A percentile compares a stretch with the other conserved stretches of the same genome.
These are phyloP conservation scores for Neurospora sp. DNA, from an alignment of 495 filamentous ascomycete genomes.

Conservation along the genomic window DNA sequence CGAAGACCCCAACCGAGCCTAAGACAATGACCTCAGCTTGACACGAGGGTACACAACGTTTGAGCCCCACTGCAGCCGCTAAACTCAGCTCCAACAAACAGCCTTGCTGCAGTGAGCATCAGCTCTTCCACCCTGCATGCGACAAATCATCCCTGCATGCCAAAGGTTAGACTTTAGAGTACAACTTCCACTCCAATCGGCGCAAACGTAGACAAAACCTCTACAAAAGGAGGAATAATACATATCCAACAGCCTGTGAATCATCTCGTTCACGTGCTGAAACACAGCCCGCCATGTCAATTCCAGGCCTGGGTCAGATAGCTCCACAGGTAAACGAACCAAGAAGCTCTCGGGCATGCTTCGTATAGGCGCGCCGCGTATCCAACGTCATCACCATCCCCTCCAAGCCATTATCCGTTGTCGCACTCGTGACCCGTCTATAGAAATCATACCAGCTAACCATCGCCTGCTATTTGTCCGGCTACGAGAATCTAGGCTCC, in stretches of 20 bases:
- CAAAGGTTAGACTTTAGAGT: not conserved
- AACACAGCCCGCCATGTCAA: conserved; percentile 17
- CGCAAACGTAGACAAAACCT: not conserved
- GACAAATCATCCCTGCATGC: not conserved
- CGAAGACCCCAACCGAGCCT: no score
- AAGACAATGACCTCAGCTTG: not conserved
- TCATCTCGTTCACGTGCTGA: not conserved
- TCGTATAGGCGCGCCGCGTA: not conserved
- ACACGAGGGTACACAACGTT: not conserved
- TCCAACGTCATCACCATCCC: not conserved
- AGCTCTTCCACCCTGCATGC: not conserved
- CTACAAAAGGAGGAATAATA: not conserved
- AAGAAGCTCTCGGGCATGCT: not conserved
- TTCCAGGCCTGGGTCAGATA: conserved; percentile 44
- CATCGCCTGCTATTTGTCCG: not conserved
- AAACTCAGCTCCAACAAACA: not conserved
- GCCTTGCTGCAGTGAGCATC: not conserved
- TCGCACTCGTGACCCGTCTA: not conserved
- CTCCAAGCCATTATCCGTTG: not conserved
- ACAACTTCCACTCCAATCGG: not conserved
- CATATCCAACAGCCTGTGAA: not conserved
- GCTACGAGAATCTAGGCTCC: not conserved
- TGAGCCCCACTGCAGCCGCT: not conserved
- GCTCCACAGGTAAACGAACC: conserved; percentile 25
- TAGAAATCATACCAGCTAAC: not conserved